Evolutionary conservation across 495 filamentous ascomycete species (phyloP).

Genomic region (Clohesyomyces aquaticus): DNA sequence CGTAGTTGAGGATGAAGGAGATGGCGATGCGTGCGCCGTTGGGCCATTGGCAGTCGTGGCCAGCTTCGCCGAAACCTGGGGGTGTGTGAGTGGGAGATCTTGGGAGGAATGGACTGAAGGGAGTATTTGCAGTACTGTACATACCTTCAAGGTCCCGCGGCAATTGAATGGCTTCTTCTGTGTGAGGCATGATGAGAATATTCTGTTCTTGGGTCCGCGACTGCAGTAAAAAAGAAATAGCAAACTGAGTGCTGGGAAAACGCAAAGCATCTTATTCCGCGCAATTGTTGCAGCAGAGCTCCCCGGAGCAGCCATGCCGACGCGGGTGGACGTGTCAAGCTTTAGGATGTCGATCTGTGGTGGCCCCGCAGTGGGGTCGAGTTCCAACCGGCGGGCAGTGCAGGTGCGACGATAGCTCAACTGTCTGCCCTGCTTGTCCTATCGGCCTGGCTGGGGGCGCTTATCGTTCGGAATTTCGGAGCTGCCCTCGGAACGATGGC

Average conservation of each 20-base stretch:
- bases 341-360: neutral
- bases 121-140: too few species aligned
- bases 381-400: neutral
- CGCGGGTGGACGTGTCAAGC: neutral
- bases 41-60: slow-evolving; percentile 41
- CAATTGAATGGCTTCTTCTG: slow-evolving; percentile 39
- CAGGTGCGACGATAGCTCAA: neutral
- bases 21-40: slow-evolving; percentile 44
- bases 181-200: slow-evolving; percentile 32
- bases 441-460: neutral
- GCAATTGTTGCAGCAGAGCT: too few species aligned
- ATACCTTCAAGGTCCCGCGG: slow-evolving; percentile 44
- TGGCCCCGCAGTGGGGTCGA: slow-evolving; percentile 18
- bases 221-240: neutral
- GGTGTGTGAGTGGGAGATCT: neutral
- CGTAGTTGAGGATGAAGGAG: slow-evolving; percentile 47
- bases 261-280: too few species aligned
- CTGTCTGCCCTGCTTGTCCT: neutral
- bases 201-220: neutral
- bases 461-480: neutral
- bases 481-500: neutral
- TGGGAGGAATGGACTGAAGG: too few species aligned
- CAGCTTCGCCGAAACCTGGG: slow-evolving; percentile 38
- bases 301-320: too few species aligned
- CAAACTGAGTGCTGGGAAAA: too few species aligned